Base-by-base conservation (phyloP, 2,329 filamentous ascomycete genomes). In the Malbranchea cinnamomea region DNA sequence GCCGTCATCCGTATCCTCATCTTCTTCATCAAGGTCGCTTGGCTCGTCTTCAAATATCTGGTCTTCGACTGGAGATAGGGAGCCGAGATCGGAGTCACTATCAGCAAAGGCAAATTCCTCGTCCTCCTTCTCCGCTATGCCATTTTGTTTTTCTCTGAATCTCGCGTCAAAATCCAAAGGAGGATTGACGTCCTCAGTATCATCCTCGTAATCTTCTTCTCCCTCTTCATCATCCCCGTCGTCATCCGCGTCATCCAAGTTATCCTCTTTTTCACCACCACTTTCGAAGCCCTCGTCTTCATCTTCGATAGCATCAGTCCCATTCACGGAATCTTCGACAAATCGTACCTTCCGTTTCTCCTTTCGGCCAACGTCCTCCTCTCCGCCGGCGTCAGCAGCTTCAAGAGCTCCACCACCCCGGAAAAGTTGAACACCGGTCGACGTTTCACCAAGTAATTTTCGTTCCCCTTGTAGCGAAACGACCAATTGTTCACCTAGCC, bases 401-500 rank as follows among this genome's bases (percentile, higher is more conserved):
- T 72, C 57, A 24, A 67, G 57, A 3, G 67, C 68, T 32, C 76
- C 67, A 15, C 84, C 83, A 19, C 76, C 78, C 31, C 73, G 73
- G 56, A 98, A 98, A 2, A 98, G 67, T 47, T 83, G 76, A 6
- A 98, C 72, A 22, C 84, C 84, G 27, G 78, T 69, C 18, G 84
- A 78, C 7, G 73, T 81, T 48, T 91, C 72, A 35, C 87, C 89
- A 1, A 95, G 69, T 7, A 94, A 58, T 41, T 68, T 76, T 32
- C 84, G 69, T 54, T 89, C 83, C 12, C 73, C 74, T 48, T 98
- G 89, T 4, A 98, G 63, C 14, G 77, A 78, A 23, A 98, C 75
- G 40, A 98, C 89, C 54, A 98, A 72, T 54, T 94, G 84, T 52
- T 98, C 89, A 23, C 89, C 89, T 31, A 95, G 67, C n/a, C 89